A percentile compares a stretch with the other conserved stretches of the same genome.
Conservation (phyloP, 495 filamentous ascomycete species). For the Aspergillus bertholletiae region DNA sequence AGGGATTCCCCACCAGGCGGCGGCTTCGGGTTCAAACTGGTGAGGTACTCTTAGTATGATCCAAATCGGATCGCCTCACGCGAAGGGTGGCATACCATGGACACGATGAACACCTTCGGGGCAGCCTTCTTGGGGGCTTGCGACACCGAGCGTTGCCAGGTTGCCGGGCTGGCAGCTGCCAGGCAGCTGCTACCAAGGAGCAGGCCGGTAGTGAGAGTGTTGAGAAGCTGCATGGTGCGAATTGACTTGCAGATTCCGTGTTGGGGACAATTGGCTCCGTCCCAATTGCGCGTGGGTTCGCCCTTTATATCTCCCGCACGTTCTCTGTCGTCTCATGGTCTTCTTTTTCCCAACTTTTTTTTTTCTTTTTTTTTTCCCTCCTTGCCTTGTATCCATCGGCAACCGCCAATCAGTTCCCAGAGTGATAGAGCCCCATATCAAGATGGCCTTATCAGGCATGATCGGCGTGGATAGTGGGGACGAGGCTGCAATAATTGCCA, state of each 20-base stretch:
- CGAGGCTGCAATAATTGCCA: background rate
- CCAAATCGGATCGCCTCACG: background rate
- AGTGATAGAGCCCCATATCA: background rate
- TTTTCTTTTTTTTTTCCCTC: background rate
- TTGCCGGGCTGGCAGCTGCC: constrained; percentile 1
- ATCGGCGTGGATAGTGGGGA: background rate
- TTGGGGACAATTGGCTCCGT: background rate
- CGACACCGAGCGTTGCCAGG: background rate
- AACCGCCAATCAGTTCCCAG: background rate
- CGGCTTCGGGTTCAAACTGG: constrained; percentile 65
- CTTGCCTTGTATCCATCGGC: background rate
- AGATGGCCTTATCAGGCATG: background rate
- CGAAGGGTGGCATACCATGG: constrained; percentile 52
- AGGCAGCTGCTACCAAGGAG: constrained; percentile 15
- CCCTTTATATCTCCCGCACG: background rate
- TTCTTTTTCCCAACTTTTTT: background rate
- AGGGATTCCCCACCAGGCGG: constrained; percentile 61
- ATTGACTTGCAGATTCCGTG: background rate
- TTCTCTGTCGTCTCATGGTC: too few relatives aligned
- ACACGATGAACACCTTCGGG: constrained; percentile 68
- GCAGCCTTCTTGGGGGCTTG: constrained; percentile 30
- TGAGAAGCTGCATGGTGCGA: constrained; percentile 13
- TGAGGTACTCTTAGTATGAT: constrained; percentile 6
- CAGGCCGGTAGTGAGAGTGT: constrained; percentile 10
- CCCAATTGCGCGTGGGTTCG: background rate